Percentiles rank a stretch among this genome's conserved stretches.
Evolutionary conservation across 202 grass and related monocot genomes (phyloP).

Genomic region (Panicum virgatum): DNA sequence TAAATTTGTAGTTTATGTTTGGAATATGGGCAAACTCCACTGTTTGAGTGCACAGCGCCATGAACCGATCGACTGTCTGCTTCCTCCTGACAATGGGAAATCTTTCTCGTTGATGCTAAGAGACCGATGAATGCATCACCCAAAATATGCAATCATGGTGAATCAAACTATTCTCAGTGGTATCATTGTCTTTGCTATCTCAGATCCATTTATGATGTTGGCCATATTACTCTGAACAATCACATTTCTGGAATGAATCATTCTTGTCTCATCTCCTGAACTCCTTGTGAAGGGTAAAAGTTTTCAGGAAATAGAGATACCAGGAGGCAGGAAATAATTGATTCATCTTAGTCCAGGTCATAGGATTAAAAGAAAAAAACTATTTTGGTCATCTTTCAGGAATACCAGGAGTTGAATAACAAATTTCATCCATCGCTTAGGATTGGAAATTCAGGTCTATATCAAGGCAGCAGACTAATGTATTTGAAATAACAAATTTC

Average conservation of each 20-base stretch:
- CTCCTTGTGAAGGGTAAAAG: background rate
- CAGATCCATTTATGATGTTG: background rate
- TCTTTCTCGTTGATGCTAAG: background rate
- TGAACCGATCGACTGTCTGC: background rate
- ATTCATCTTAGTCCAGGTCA: background rate
- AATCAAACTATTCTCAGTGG: too few species aligned
- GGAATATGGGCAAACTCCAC: background rate
- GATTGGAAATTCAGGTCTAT: background rate
- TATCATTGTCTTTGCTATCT: too few species aligned
- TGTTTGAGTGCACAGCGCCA: background rate
- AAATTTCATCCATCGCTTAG: background rate
- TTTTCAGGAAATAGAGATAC: background rate
- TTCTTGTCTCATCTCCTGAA: background rate
- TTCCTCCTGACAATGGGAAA: background rate
- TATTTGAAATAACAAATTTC: background rate
- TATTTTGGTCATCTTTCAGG: background rate
- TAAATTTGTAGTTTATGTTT: background rate
- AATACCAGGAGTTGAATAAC: background rate
- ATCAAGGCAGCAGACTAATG: background rate
- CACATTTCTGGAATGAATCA: background rate
- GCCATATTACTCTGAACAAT: background rate
- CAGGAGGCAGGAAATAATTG: background rate
- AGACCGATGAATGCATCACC: background rate
- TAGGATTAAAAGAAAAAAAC: background rate
- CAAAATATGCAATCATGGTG: background rate